Evolutionary conservation across 129 eudicot genomes (phyloP).

Genomic region (Cynara cardunculus): DNA sequence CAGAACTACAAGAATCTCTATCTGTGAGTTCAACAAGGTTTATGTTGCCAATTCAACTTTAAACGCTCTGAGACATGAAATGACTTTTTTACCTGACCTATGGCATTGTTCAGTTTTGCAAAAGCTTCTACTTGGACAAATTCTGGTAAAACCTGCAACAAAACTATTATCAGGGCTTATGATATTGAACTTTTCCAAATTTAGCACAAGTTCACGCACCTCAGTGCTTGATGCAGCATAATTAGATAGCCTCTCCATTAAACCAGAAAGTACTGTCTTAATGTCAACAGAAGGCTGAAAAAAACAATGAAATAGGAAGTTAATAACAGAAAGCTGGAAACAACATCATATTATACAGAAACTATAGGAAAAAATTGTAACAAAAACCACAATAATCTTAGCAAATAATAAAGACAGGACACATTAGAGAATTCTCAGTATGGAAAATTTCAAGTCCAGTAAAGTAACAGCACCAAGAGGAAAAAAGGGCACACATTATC

Average conservation of each 20-base stretch:
- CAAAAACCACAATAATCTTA: slow-evolving; percentile 10
- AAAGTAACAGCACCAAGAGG: not conserved
- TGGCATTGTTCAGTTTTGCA: slow-evolving; percentile 77
- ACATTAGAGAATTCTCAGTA: not conserved
- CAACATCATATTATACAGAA: not conserved
- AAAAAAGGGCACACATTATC: not conserved
- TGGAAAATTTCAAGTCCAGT: not conserved
- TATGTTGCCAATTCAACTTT: slow-evolving; percentile 7
- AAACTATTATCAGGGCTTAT: slow-evolving; percentile 30
- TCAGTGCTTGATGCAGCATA: slow-evolving; percentile 94
- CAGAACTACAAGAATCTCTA: not conserved
- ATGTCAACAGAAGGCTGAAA: slow-evolving; percentile 86
- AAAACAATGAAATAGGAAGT: not conserved
- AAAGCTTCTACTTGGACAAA: slow-evolving; percentile 97
- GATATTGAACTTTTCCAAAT: slow-evolving; percentile 5
- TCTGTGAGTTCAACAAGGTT: not conserved
- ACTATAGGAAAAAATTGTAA: not conserved
- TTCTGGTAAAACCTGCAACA: slow-evolving; percentile 87
- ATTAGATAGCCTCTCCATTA: slow-evolving; percentile 94
- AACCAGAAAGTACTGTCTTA: slow-evolving; percentile 82
- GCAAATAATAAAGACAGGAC: not conserved
- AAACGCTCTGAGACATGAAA: slow-evolving; percentile 9
- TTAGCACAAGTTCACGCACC: slow-evolving; percentile 42
- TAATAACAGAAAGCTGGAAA: slow-evolving; percentile 7
- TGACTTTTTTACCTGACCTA: slow-evolving; percentile 72